Evolutionary conservation across 2,329 filamentous ascomycete genomes (phyloP).

Genomic region (Aspergillus tamarii): DNA sequence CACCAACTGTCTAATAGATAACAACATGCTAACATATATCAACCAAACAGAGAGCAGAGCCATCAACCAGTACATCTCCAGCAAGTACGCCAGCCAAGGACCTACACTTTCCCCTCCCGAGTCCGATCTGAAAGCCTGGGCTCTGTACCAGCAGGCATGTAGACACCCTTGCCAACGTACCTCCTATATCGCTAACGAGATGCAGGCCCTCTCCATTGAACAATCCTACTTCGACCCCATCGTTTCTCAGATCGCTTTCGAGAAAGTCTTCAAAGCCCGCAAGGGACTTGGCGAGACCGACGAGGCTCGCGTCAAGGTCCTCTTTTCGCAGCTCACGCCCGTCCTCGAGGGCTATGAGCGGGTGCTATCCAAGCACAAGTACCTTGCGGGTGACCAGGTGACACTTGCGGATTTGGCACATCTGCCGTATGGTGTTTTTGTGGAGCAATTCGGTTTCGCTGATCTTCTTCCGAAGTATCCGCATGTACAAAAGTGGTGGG

Average conservation of each 20-base stretch:
- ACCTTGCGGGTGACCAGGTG: conserved; percentile 23
- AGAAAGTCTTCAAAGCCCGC: conserved; percentile 21
- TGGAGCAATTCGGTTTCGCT: conserved; percentile 16
- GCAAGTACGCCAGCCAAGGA: conserved; percentile 22
- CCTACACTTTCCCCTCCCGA: conserved; percentile 16
- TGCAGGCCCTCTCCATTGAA: conserved; percentile 32
- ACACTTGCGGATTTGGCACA: conserved; percentile 21
- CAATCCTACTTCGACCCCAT: conserved; percentile 26
- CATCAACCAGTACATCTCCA: conserved; percentile 36
- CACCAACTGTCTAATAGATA: neutral
- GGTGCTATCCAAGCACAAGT: conserved; percentile 24
- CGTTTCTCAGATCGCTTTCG: conserved; percentile 16
- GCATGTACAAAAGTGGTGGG: conserved; percentile 18
- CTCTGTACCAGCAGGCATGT: conserved; percentile 29
- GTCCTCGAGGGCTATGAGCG: conserved; percentile 22
- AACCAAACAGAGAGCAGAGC: conserved; percentile 32
- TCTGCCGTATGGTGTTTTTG: conserved; percentile 16
- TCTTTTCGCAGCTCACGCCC: conserved; percentile 14
- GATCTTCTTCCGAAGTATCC: conserved; percentile 20
- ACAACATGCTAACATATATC: neutral
- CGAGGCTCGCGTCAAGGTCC: conserved; percentile 14
- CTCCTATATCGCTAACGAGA: neutral
- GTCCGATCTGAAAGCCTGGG: conserved; percentile 24
- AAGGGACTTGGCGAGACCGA: conserved; percentile 17
- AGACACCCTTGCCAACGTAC: conserved; percentile 11